Conservation (phyloP, 1,139 yeast species). For the Blastobotrys ciferrii region DNA sequence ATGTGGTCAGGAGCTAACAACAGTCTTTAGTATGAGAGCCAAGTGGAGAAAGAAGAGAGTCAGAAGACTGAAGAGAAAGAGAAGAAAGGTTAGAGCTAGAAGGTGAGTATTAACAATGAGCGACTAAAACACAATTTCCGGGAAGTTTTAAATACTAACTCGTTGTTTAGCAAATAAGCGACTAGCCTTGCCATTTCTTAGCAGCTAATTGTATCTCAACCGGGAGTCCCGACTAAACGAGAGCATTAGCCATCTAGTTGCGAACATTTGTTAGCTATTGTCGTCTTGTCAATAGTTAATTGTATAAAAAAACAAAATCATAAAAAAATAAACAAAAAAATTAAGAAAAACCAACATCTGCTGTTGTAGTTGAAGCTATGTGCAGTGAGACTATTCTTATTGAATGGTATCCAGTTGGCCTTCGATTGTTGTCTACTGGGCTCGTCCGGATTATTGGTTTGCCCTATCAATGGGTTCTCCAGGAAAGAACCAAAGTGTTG, state of each 20-base stretch:
- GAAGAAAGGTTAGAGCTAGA: conserved; percentile 99
- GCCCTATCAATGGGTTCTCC: too few relatives aligned
- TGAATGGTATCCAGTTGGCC: too few relatives aligned
- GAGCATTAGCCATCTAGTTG: conserved; percentile 8
- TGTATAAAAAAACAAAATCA: conserved; percentile 9
- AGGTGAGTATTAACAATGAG: conserved; percentile 22
- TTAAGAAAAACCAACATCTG: not conserved
- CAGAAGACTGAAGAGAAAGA: conserved; percentile 99
- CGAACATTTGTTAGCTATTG: not conserved
- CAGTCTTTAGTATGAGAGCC: conserved; percentile 32
- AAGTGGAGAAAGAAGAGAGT: conserved; percentile 98
- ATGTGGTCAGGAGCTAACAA: conserved; percentile 1
- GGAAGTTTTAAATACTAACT: conserved; percentile 7
- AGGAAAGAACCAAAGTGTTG: too few relatives aligned
- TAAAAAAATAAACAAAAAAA: conserved; percentile 8
- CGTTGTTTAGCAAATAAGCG: conserved; percentile 12
- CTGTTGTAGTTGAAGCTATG: too few relatives aligned
- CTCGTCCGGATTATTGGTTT: too few relatives aligned
- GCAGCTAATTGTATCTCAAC: conserved; percentile 3
- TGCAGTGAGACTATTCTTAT: too few relatives aligned
- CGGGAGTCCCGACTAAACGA: conserved; percentile 6
- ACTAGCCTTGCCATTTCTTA: conserved; percentile 15
- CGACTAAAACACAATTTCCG: not conserved
- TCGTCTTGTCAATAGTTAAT: conserved; percentile 29
- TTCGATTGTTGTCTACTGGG: too few relatives aligned